Evolutionary conservation across 495 filamentous ascomycete species (phyloP).

Genomic region (Hyaloscypha finlandica): DNA sequence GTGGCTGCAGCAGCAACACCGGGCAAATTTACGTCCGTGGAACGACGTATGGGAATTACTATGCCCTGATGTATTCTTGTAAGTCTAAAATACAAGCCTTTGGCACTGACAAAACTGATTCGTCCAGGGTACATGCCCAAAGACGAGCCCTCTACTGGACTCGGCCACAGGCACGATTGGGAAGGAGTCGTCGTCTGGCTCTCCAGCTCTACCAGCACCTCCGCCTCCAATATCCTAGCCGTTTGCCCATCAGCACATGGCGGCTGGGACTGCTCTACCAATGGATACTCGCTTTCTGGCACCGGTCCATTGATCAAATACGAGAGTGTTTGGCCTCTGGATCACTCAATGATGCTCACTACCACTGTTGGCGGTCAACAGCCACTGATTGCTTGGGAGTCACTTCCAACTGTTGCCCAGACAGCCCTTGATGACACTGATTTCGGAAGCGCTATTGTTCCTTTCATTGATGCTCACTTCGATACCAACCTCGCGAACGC

Average conservation of each 20-base stretch:
- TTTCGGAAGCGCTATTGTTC: conserved; percentile 47
- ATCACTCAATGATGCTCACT: conserved; percentile 50
- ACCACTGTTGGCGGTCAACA: conserved; percentile 48
- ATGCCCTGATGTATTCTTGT: conserved; percentile 56
- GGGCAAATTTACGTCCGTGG: conserved; percentile 54
- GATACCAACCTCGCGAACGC: conserved; percentile 41
- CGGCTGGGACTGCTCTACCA: conserved; percentile 48
- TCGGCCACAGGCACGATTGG: conserved; percentile 36
- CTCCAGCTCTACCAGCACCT: conserved; percentile 35
- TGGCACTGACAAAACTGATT: neutral
- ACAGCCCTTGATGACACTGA: conserved; percentile 43
- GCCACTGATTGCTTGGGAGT: conserved; percentile 58
- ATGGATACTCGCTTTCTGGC: conserved; percentile 40
- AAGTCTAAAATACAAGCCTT: neutral
- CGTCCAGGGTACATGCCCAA: conserved; percentile 32
- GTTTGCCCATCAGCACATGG: conserved; percentile 55
- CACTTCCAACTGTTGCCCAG: conserved; percentile 42
- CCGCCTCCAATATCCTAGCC: conserved; percentile 48
- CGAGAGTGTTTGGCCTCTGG: conserved; percentile 48
- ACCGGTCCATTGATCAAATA: conserved; percentile 49
- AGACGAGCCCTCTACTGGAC: conserved; percentile 31
- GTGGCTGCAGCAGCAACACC: conserved; percentile 45
- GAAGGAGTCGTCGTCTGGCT: conserved; percentile 52
- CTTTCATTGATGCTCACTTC: conserved; percentile 47
- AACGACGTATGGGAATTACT: conserved; percentile 31